Percentiles rank a stretch among this genome's conserved stretches.
Evolutionary conservation across 208 protist species (phyloP).

Genomic region (Acanthamoeba royreba): DNA sequence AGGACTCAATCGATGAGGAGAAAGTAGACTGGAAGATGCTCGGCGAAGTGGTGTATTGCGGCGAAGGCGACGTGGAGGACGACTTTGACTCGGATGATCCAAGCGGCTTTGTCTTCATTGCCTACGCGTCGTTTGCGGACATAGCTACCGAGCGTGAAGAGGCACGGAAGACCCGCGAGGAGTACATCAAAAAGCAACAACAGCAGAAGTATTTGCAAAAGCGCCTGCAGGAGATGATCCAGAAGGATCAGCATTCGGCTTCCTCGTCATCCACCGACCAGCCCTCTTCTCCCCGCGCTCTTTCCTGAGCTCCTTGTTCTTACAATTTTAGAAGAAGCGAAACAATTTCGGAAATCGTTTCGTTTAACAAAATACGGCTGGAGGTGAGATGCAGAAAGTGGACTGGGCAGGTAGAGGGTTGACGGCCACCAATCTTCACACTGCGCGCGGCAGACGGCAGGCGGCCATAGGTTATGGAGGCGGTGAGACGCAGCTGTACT

Average conservation of each 20-base stretch:
- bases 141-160: neutral
- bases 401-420: no score
- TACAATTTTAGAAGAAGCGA: no score
- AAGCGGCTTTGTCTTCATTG: neutral
- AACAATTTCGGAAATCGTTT: no score
- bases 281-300: neutral
- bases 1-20: neutral
- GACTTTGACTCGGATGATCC: neutral
- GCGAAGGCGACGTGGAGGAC: conserved; percentile 2
- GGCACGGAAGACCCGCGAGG: neutral
- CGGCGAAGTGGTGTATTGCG: conserved; percentile 6
- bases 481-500: neutral
- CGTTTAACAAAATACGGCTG: no score
- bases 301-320: neutral
- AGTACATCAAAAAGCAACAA: neutral
- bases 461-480: no score
- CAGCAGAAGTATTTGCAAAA: neutral
- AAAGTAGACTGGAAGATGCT: neutral
- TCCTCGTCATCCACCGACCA: neutral
- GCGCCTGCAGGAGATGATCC: neutral
- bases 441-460: no score
- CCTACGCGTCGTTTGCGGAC: neutral
- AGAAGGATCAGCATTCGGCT: neutral
- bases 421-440: no score
- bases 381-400: no score